Conservation (phyloP, 2,329 filamentous ascomycete species). For the Podosphaera xanthii region DNA sequence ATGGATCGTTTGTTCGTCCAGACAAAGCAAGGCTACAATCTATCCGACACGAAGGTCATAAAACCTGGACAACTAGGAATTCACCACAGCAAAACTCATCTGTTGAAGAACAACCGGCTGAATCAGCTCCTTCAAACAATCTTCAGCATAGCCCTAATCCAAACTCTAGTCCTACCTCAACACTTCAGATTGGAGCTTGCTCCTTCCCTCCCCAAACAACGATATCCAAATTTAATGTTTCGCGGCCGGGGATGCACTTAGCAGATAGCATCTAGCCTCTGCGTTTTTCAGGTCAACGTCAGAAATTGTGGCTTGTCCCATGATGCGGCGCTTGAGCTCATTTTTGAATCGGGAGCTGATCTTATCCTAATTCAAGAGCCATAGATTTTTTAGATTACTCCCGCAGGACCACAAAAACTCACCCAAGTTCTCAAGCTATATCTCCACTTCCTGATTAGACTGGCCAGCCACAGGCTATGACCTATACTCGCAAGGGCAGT, state of each 20-base stretch:
- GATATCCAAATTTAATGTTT: too few species aligned
- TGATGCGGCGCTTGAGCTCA: background rate
- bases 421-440: background rate
- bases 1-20: too few species aligned
- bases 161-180: background rate
- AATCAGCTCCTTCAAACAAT: background rate
- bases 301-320: too few species aligned
- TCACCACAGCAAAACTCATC: too few species aligned
- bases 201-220: too few species aligned
- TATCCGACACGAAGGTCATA: too few species aligned
- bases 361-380: background rate
- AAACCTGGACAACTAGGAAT: too few species aligned
- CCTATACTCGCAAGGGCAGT: background rate
- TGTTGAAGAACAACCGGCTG: too few species aligned
- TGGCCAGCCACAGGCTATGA: background rate
- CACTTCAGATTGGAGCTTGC: too few species aligned
- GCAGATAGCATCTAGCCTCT: background rate
- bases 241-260: background rate
- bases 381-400: background rate
- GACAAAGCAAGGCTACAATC: too few species aligned
- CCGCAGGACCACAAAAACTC: background rate
- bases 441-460: background rate
- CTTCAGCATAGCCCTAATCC: background rate
- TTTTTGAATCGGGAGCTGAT: background rate
- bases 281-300: too few species aligned